A percentile compares a stretch with the other conserved stretches of the same genome.
phyloP scores from a whole-genome alignment of 2,329 filamentous ascomycete genomes.

The Curvularia hawaiiensis region DNA sequence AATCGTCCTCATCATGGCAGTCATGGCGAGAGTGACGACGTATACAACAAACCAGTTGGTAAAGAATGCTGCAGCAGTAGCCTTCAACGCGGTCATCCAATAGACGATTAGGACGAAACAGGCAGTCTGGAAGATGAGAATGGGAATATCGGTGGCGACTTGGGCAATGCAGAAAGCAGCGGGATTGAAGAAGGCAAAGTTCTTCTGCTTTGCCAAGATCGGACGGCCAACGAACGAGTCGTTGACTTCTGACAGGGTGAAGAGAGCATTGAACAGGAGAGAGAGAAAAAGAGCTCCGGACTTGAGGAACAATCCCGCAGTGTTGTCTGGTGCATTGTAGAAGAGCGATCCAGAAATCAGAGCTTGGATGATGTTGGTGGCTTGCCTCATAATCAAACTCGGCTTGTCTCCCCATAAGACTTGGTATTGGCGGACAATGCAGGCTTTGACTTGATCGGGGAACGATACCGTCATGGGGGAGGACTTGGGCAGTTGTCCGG shows the following conservation, averaged over 20 bases:
- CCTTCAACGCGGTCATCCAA: constrained; percentile 80
- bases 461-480: constrained; percentile 58
- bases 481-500: constrained; percentile 57
- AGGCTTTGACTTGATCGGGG: constrained; percentile 57
- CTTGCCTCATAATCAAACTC: constrained; percentile 67
- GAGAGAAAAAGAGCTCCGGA: constrained; percentile 68
- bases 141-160: constrained; percentile 62
- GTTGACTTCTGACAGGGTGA: constrained; percentile 69
- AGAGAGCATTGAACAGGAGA: constrained; percentile 65
- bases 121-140: constrained; percentile 63
- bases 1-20: constrained; percentile 79
- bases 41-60: constrained; percentile 49
- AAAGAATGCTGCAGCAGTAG: constrained; percentile 77
- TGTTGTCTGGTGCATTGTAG: constrained; percentile 65
- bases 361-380: constrained; percentile 62
- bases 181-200: constrained; percentile 88
- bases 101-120: constrained; percentile 70
- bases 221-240: constrained; percentile 65
- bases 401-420: constrained; percentile 69
- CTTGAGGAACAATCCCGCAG: constrained; percentile 67
- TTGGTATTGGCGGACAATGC: constrained; percentile 66
- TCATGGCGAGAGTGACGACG: constrained; percentile 65
- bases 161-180: constrained; percentile 76
- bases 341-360: constrained; percentile 70
- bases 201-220: constrained; percentile 85